Evolutionary conservation across 495 filamentous ascomycete genomes (phyloP), one percentile per base, ranked within the genome.

Genomic region (Pseudevernia furfuracea): DNA sequence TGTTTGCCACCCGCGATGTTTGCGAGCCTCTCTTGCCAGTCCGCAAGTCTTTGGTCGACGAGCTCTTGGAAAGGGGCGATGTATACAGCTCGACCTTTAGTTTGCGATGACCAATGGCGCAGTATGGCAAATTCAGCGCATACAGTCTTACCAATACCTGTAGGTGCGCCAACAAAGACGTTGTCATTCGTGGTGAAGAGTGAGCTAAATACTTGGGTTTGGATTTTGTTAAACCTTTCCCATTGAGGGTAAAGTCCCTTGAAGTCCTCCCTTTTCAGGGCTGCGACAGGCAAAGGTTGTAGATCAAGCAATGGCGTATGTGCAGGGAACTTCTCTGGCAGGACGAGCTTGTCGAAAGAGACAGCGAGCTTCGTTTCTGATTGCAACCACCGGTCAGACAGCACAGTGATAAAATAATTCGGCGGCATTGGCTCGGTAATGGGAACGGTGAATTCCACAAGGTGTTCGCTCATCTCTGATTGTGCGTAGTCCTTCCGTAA

Each of bases 351-450:
- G 71, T 93, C 88, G 79, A 99, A 97, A 0, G 92, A 92, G 0
- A 99, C 87, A 0, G 92, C 87, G 52, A 99, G 78, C 71, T 92
- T 95, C 10, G 92, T 95, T 76, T 97, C 92, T 17, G 93, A 91
- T 70, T 96, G 91, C 90, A 97, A 94, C 94, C 94, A 99, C 62
- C 95, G 82, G 69, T 99, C 94, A 4, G 92, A 97, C 21, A 96
- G 79, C 61, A 97, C 81, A 1, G 90, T 91, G 71, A 99, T 91
- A 77, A 99, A 99, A 76, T 97, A 97, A 71, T 97, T 95, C 0
- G 94, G 94, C 8, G 94, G 95, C 90, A 97, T 96, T 1, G 94
- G 94, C 70, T 99, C 94, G 3, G 91, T 89, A 68, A 99, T 94
- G 1, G 94, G 88, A 8, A 97, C 93, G 0, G 95, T 97, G 71